Conservation (phyloP, 495 filamentous ascomycete species). For the Talaromyces adpressus region DNA sequence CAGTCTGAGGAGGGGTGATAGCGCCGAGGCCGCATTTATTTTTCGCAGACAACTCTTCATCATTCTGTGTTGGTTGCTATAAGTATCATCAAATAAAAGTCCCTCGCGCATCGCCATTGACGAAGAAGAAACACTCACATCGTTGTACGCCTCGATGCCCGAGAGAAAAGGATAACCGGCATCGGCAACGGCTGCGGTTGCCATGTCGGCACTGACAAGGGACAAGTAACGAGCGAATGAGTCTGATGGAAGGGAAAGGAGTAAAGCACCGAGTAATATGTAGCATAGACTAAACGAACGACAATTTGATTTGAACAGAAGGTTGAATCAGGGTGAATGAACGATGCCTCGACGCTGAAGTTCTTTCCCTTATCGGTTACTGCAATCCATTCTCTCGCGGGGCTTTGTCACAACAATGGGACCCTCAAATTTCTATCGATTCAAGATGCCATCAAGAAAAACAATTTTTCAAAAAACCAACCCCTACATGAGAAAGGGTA, state of each 20-base stretch:
- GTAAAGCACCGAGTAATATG: not conserved
- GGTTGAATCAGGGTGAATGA: not conserved
- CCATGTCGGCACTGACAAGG: not conserved
- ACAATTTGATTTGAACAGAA: not conserved
- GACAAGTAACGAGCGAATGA: not conserved
- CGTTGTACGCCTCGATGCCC: not conserved
- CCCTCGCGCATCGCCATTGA: not conserved
- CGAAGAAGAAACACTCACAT: not conserved
- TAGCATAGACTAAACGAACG: not conserved
- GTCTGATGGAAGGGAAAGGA: not conserved
- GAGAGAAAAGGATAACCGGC: not conserved
- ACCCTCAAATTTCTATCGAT: not conserved
- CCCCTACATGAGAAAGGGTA: not conserved
- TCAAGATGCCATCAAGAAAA: not conserved
- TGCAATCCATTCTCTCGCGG: not conserved
- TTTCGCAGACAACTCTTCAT: not conserved
- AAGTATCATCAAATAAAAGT: not conserved
- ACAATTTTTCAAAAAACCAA: not conserved
- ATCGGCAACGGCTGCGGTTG: slow-evolving; percentile 1
- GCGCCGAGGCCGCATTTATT: not conserved
- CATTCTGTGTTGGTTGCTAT: not conserved
- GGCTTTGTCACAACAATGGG: not conserved
- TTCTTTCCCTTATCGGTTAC: not conserved
- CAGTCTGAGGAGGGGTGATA: not conserved
- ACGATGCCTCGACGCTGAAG: not conserved